phyloP scores from a whole-genome alignment of 208 protist genomes.

The Leishmania amazonensis region DNA sequence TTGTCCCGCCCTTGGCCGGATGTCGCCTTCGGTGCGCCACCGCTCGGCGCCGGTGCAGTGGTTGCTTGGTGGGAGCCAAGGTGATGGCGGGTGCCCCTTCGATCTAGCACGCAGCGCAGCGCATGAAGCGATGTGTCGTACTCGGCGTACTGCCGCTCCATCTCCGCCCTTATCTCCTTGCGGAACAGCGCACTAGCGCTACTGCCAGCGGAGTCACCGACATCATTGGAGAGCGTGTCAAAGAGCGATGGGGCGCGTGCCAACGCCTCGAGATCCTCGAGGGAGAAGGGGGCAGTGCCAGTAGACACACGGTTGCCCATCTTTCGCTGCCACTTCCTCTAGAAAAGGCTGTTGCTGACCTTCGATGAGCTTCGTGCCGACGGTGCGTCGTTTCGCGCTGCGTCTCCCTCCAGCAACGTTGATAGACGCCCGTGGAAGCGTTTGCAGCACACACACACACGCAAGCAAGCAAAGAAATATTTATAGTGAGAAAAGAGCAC shows the following conservation, averaged over 20 bases:
- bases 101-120: slow-evolving; percentile 28
- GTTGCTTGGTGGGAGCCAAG: not conserved
- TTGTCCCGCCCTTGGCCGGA: not conserved
- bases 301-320: slow-evolving; percentile 78
- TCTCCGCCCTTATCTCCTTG: slow-evolving; percentile 18
- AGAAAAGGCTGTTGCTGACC: not conserved
- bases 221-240: slow-evolving; percentile 12
- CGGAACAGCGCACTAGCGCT: not conserved
- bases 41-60: not conserved
- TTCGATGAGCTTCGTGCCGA: not conserved
- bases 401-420: not conserved
- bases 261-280: slow-evolving; percentile 43
- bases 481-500: not conserved
- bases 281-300: slow-evolving; percentile 41
- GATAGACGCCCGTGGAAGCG: not conserved
- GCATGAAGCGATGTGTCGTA: slow-evolving; percentile 31
- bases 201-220: not conserved
- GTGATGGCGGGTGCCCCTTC: slow-evolving; percentile 7
- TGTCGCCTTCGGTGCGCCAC: not conserved
- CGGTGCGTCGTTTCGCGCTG: not conserved
- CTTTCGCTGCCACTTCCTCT: not conserved
- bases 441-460: not conserved
- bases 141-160: slow-evolving; percentile 27
- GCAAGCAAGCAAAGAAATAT: not conserved
- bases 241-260: slow-evolving; percentile 11